Evolutionary conservation across 257 asterid species (phyloP), one percentile per base, ranked within the genome.

Genomic region (Ehretia macrophylla): DNA sequence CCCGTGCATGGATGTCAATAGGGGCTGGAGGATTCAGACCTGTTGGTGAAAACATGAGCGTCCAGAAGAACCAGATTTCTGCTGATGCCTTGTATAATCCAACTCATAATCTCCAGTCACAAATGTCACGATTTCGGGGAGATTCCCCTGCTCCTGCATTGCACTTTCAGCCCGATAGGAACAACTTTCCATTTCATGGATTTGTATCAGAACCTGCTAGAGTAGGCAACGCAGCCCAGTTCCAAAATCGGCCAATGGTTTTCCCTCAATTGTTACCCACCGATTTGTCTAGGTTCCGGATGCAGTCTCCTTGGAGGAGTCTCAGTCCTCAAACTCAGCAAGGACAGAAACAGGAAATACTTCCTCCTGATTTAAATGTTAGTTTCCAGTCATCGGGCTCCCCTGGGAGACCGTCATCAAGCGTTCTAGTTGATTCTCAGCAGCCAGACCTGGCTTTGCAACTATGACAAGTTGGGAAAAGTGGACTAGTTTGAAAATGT

Each of bases 371-470:
- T 68, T 66, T 94, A 55, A 94, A 94, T 68, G 83, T 89, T 22
- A 87, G 92, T 59, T 87, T 82, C 79, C 96, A 85, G 52, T 79
- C 97, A 11, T 78, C 96, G 0, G 93, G 95, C 14, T 92, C 99
- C 12, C 96, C 98, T 1, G 84, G 87, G 14, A 73, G 91, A 62
- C 94, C 95, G 47, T 79, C 96, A 48, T 77, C 95, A 0, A 78
- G 84, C 17, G 85, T 79, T 48, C 56, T 79, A 66, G 84, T 91
- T 47, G 98, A 93, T 79, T 83, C 99, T 46, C 96, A 87, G 82
- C 99, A 90, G 70, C 99, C 99, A 18, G 99, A 94, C 79, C 75
- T 94, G 63, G 99, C 99, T 68, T 78, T 87, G 70, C 99, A 94
- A 64, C 96, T 94, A 64, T 90, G 77, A 86, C 59, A 61, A 46